These are phyloP conservation scores for Barnettozyma californica DNA, from an alignment of 805 yeast genomes.

Conservation along the genomic window DNA sequence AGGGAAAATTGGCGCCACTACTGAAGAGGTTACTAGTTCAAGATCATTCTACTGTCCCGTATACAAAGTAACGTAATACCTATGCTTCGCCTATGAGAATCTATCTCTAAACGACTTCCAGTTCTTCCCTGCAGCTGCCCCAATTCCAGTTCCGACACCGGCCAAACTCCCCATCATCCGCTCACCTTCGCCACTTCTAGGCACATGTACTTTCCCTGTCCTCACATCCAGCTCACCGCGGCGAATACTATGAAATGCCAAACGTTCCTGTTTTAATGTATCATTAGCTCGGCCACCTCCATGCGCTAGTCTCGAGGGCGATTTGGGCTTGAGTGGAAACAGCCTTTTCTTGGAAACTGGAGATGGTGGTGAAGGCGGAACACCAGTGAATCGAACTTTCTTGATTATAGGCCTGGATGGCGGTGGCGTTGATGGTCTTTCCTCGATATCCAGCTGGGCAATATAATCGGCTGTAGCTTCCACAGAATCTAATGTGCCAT, in stretches of 20 bases:
- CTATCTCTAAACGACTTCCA: constrained; percentile 8
- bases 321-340: constrained; percentile 1
- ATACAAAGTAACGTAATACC: too few species aligned
- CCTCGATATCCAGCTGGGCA: not conserved
- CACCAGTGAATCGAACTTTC: constrained; percentile 25
- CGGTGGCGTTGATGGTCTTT: not conserved
- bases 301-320: constrained; percentile 5
- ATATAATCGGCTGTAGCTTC: not conserved
- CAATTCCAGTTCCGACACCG: not conserved
- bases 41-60: too few species aligned
- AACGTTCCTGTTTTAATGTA: constrained; percentile 22
- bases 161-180: constrained; percentile 8
- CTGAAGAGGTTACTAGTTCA: too few species aligned
- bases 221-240: constrained; percentile 20
- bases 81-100: not conserved
- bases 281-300: constrained; percentile 17
- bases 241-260: constrained; percentile 20
- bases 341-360: constrained; percentile 2
- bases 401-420: constrained; percentile 13
- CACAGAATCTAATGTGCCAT: not conserved
- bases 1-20: too few species aligned
- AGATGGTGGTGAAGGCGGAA: constrained; percentile 20
- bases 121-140: not conserved
- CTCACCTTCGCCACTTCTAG: constrained; percentile 6
- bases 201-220: constrained; percentile 16